Conservation (phyloP, 495 filamentous ascomycete genomes). For the Aspergillus bertholletiae region DNA sequence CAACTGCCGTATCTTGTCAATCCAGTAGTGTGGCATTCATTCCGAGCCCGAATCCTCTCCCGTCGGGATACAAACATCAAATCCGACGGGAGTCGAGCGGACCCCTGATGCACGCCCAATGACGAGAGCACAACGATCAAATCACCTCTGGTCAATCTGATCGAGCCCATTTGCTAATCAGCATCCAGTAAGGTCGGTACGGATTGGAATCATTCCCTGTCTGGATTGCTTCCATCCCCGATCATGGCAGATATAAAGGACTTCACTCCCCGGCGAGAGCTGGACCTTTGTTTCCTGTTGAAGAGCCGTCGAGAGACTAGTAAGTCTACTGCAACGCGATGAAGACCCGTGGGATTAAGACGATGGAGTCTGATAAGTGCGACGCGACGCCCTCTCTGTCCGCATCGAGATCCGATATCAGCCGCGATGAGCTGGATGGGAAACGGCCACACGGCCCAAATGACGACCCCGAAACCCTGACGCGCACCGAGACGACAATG, state of each 20-base stretch:
- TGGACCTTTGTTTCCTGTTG: not conserved
- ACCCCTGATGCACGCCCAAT: not conserved
- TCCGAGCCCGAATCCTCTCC: not conserved
- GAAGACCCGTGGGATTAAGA: not conserved
- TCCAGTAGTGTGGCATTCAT: not conserved
- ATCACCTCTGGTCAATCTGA: not conserved
- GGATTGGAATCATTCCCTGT: not conserved
- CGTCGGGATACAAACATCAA: not conserved
- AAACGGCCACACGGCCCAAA: conserved; percentile 5
- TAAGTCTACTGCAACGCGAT: too few species aligned
- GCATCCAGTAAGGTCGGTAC: not conserved
- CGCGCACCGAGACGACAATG: conserved; percentile 15
- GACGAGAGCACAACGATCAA: not conserved
- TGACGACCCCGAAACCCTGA: conserved; percentile 14
- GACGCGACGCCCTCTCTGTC: not conserved
- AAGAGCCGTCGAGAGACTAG: not conserved
- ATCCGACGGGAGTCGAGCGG: not conserved
- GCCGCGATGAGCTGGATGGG: conserved; percentile 4
- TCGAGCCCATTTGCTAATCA: not conserved
- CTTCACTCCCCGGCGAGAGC: not conserved
- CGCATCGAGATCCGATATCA: not conserved
- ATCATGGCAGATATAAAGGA: not conserved
- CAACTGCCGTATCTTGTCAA: not conserved
- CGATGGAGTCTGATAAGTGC: not conserved
- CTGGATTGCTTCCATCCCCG: not conserved